Evolutionary conservation across 1,139 yeast genomes (phyloP), one percentile per base, ranked within the genome.

Genomic region (Blastobotrys serpentis): DNA sequence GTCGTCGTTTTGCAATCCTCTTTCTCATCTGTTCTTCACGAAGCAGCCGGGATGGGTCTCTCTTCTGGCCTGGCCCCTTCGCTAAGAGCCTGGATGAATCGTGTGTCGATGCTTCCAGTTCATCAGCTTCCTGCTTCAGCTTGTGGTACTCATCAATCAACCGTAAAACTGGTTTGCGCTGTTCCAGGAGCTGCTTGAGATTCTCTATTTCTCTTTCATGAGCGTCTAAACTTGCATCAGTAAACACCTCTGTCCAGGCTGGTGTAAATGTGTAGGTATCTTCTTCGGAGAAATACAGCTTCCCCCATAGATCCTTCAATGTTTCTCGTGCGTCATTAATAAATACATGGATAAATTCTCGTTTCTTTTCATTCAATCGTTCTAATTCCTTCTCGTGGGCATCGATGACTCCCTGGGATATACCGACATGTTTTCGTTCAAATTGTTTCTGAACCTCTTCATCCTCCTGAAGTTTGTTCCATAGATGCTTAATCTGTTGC

Each of bases 11-110:
- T 23, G 79, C 71, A 4, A 90, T 73, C 49, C 77, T 76, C 58
- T 84, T 84, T 47, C 97, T 73, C 39, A 81, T 73, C 60, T 78
- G 83, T 60, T 89, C 96, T 64, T 92, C 98, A 52, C 84, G 78
- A 52, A 86, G 74, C 48, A 90, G 69, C 22, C 89, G 83, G 52
- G 82, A 82, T 56, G 94, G 90, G 2, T 68, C 71, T 1, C 67
- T 57, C 10, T 56, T 56, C 13, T 36, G 40, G 6, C 64, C 70
- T 1, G 66, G 58, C 55, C 88, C 83, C 59, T 86, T 79, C 53
- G 86, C 78, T 46, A 86, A 69, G 38, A 90, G 72, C 53, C 98
- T 74, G 0, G 94, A 82, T 0, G 96, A 82, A 62, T 92, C 95
- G 58, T 81, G 84, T 1, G 86, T 78, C 3, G 94, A 81, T 55